Conservation (phyloP, 202 grass and related monocot species). For the Elaeis oleifera region DNA sequence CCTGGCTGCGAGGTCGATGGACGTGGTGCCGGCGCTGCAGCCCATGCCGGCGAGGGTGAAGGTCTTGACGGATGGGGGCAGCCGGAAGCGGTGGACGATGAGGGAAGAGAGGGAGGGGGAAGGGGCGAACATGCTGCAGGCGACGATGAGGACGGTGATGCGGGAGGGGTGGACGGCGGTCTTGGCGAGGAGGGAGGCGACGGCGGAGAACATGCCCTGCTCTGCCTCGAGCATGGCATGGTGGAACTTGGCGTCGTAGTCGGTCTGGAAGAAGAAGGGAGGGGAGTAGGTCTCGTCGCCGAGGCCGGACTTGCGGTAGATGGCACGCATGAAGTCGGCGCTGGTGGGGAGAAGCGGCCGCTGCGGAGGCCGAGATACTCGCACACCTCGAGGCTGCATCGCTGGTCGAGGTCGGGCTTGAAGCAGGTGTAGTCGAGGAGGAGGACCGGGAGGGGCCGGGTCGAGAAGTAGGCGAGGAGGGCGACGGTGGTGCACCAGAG, state of each 20-base stretch:
- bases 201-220: not conserved
- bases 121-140: conserved; percentile 18
- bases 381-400: conserved; percentile 1
- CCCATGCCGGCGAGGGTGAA: conserved; percentile 19
- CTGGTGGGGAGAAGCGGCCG: conserved; percentile 1
- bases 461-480: not conserved
- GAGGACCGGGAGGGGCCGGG: conserved; percentile 1
- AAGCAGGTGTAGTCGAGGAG: conserved; percentile 14
- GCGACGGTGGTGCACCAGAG: not conserved
- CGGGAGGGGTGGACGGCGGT: conserved; percentile 3
- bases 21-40: conserved; percentile 14
- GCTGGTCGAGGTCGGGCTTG: not conserved
- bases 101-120: conserved; percentile 1
- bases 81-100: conserved; percentile 8
- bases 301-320: conserved; percentile 6
- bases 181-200: conserved; percentile 4
- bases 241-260: not conserved
- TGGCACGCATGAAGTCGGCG: conserved; percentile 7
- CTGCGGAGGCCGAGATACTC: conserved; percentile 3
- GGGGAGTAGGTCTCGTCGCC: not conserved
- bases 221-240: conserved; percentile 1
- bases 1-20: conserved; percentile 6
- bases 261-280: not conserved
- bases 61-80: conserved; percentile 1
- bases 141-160: conserved; percentile 5